Evolutionary conservation across 176 grass and related monocot genomes (phyloP).

Genomic region (Carex scoparia): DNA sequence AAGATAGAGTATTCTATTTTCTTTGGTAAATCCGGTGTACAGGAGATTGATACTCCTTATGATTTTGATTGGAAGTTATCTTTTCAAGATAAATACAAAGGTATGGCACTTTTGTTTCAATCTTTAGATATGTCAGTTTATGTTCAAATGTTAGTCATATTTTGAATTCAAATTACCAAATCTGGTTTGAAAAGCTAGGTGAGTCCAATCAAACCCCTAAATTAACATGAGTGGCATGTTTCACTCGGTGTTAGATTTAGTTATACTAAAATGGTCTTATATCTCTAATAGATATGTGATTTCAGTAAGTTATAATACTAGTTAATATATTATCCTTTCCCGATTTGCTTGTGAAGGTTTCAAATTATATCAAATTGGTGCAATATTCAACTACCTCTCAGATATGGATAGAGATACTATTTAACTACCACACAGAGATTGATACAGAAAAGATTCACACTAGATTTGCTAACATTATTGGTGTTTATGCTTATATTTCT

Average conservation of each 20-base stretch:
- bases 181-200: background rate
- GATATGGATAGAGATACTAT: background rate
- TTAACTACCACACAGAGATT: background rate
- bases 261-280: background rate
- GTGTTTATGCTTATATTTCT: background rate
- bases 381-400: background rate
- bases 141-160: background rate
- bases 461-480: background rate
- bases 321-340: background rate
- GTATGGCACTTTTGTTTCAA: slow-evolving; percentile 12
- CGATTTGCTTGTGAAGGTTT: background rate
- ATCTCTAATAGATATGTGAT: background rate
- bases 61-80: slow-evolving; percentile 45
- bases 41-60: background rate
- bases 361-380: background rate
- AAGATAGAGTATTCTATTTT: slow-evolving; percentile 51
- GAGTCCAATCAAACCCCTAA: background rate
- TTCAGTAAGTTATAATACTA: background rate
- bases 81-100: slow-evolving; percentile 48
- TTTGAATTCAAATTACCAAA: background rate
- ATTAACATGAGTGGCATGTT: background rate
- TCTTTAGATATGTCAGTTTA: background rate
- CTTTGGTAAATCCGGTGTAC: slow-evolving; percentile 29
- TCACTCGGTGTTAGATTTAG: background rate
- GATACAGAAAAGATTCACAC: background rate